Base-by-base conservation (phyloP, 208 protist genomes). In the Acanthamoeba sp. region DNA sequence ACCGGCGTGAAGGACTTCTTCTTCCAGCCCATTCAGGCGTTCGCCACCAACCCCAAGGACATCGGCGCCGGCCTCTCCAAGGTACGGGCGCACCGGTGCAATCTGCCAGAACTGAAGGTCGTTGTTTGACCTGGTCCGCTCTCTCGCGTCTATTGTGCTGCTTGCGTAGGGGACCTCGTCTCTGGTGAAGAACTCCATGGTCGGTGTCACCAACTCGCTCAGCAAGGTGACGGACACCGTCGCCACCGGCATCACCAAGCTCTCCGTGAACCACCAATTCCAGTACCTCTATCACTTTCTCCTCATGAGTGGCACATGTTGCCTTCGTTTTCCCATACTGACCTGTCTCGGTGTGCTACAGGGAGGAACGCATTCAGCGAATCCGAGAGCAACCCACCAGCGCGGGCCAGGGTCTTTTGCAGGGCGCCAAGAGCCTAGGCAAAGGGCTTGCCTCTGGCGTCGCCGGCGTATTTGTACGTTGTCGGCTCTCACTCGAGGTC, bases 1-100 rank as follows among this genome's bases (percentile, higher is more conserved):
- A 96, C 95, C 2, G 97, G 97, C 55, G 94, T 98, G 22, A 94
- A 95, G 66, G 97, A 97, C 84, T 97, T 98, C 24, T 96, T 98
- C 89, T 96, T 96, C 59, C 95, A 98, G 91, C 97, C 97, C 18
- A 95, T 95, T 9, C 24, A 96, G 7, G 97, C 96, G 29, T 66
- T 98, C 45, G 62, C 95, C 29, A 82, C 66, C 2, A 89, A 85
- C 42, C 96, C 97, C 14, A 91, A 96, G 62, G 96, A 97, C 45
- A 96, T 98, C 92, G 95, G 84, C 18, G 52, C 85, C 45, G 96
- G 96, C 16, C 66, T 97, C 6, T 90, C 69, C 20, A 96, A 95
- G 38, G 97, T 92, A 92, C 45, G 16, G 34, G 2, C 40, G 16
- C 73, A 36, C 29, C 2, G 59, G 4, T 36, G 34, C 27, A 0